Conservation (phyloP, 164 flowering plant species). For the Annona cherimola region DNA sequence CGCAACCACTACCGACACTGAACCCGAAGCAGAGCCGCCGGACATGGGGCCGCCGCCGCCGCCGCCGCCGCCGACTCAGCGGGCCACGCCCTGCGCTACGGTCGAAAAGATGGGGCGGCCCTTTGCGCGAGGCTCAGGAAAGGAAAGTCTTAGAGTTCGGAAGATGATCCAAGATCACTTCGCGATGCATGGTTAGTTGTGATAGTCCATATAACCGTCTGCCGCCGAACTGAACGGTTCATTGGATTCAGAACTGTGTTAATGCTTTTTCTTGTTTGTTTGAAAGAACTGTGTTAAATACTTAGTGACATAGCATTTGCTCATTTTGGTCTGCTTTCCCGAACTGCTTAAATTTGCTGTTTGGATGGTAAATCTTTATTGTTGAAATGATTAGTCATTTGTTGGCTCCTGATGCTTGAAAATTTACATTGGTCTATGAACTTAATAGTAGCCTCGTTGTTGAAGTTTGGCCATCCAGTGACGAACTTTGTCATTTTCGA, state of each 20-base stretch:
- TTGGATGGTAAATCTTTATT: background rate
- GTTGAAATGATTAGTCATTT: background rate
- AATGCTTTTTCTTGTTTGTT: background rate
- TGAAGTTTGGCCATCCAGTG: background rate
- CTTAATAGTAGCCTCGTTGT: background rate
- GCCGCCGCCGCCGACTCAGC: background rate
- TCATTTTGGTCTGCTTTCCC: no score
- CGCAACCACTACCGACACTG: background rate
- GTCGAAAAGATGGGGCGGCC: constrained; percentile 89
- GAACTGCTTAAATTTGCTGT: background rate
- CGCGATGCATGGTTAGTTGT: constrained; percentile 44
- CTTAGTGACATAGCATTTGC: background rate
- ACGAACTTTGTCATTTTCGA: background rate
- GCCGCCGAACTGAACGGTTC: background rate
- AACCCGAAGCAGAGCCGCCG: background rate
- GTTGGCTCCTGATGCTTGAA: background rate
- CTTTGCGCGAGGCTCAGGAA: constrained; percentile 25
- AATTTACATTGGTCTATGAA: background rate
- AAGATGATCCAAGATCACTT: constrained; percentile 55
- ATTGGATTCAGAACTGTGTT: background rate
- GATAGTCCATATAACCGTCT: background rate
- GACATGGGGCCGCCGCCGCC: background rate
- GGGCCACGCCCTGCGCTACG: constrained; percentile 56
- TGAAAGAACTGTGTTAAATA: no score
- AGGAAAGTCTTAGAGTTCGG: constrained; percentile 60